Conservation (phyloP, 768 basidiomycete species). For the Dentipellis fragilis region DNA sequence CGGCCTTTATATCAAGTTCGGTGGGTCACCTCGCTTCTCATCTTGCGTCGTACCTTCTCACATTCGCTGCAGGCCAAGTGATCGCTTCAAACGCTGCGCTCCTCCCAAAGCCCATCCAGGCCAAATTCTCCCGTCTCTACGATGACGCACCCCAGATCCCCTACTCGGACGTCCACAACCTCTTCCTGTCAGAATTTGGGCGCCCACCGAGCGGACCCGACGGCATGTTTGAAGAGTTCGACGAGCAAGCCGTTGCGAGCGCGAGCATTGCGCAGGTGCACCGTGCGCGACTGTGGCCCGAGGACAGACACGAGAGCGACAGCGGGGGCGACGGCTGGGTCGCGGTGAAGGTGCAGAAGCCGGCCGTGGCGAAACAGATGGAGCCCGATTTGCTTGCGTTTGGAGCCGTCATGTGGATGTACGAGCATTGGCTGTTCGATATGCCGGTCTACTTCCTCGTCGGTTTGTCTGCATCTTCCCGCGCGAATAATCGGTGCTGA, state of each 20-base stretch:
- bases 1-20: constrained; percentile 80
- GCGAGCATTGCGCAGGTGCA: constrained; percentile 94
- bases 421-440: constrained; percentile 74
- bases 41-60: constrained; percentile 1
- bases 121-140: constrained; percentile 74
- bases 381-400: constrained; percentile 74
- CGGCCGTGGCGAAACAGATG: constrained; percentile 77
- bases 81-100: constrained; percentile 81
- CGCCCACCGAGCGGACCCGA: constrained; percentile 52
- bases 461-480: constrained; percentile 30
- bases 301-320: constrained; percentile 23
- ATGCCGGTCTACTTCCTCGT: constrained; percentile 76
- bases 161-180: constrained; percentile 53
- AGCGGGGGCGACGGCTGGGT: constrained; percentile 37
- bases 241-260: constrained; percentile 68
- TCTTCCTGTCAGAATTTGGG: constrained; percentile 64
- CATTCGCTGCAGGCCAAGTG: constrained; percentile 43
- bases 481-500: background rate
- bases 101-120: constrained; percentile 74
- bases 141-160: constrained; percentile 83
- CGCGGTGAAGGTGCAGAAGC: constrained; percentile 92
- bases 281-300: constrained; percentile 45
- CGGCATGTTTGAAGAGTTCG: constrained; percentile 73
- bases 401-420: constrained; percentile 68
- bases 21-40: constrained; percentile 23